phyloP scores from a whole-genome alignment of 257 asterid genomes.

The Penstemon davidsonii region DNA sequence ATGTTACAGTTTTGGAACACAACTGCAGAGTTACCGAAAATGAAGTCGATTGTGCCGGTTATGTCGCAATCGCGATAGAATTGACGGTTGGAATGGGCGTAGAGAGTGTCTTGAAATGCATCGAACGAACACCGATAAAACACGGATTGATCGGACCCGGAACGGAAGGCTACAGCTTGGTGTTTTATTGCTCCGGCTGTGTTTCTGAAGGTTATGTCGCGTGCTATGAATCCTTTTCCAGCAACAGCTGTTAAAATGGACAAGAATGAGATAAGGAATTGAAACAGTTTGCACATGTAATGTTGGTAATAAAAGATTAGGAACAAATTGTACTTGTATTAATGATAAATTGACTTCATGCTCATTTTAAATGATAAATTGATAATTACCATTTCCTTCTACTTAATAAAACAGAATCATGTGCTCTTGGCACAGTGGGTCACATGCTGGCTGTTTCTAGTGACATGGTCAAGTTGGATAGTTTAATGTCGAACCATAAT shows the following conservation, averaged over 20 bases:
- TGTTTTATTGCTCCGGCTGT: conserved; percentile 78
- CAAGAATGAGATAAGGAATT: background rate
- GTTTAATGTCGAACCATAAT: too few species aligned
- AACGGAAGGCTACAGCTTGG: conserved; percentile 85
- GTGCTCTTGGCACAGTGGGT: background rate
- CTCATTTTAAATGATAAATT: background rate
- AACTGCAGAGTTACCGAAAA: conserved; percentile 68
- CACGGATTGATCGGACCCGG: conserved; percentile 73
- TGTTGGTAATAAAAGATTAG: background rate
- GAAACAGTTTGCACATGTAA: background rate
- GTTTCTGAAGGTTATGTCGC: conserved; percentile 66
- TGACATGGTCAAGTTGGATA: background rate
- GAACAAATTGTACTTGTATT: background rate
- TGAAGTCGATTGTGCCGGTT: conserved; percentile 84
- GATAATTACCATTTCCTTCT: background rate
- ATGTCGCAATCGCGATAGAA: conserved; percentile 77
- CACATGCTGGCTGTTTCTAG: background rate
- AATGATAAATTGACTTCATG: background rate
- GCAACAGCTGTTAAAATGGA: conserved; percentile 43
- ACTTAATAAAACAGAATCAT: background rate
- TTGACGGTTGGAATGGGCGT: conserved; percentile 81
- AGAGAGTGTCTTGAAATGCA: conserved; percentile 84
- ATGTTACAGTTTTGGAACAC: conserved; percentile 78
- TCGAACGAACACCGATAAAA: conserved; percentile 64
- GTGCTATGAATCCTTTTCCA: conserved; percentile 73